Percentiles rank a stretch among this genome's conserved stretches.
Conservation (phyloP, 2,329 filamentous ascomycete species). For the Colletotrichum kahawae region DNA sequence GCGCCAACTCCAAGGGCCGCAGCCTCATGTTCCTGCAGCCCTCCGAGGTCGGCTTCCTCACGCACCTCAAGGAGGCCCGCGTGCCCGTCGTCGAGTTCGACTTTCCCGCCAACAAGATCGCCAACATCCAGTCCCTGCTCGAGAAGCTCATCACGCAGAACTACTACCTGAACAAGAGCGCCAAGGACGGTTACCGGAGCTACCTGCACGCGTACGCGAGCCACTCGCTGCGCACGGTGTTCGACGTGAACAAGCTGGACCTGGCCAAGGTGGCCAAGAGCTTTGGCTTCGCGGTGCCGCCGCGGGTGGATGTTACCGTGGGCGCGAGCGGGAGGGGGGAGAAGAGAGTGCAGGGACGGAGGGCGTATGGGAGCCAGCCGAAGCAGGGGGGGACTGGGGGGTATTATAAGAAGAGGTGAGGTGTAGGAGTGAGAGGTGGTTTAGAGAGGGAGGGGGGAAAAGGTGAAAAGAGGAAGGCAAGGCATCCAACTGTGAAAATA, state of each 20-base stretch:
- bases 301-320: conserved; percentile 82
- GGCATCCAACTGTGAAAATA: neutral
- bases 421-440: neutral
- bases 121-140: conserved; percentile 88
- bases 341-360: conserved; percentile 68
- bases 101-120: conserved; percentile 89
- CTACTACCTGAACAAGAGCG: conserved; percentile 93
- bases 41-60: conserved; percentile 88
- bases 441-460: neutral
- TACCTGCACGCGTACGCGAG: conserved; percentile 96
- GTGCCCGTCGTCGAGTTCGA: conserved; percentile 97
- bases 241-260: conserved; percentile 85
- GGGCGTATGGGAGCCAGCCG: conserved; percentile 81
- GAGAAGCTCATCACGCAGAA: conserved; percentile 95
- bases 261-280: conserved; percentile 83
- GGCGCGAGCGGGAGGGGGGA: conserved; percentile 79
- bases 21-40: conserved; percentile 94
- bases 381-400: conserved; percentile 32
- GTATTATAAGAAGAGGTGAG: conserved; percentile 37
- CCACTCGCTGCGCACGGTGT: conserved; percentile 62
- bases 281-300: conserved; percentile 81
- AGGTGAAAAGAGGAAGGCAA: neutral
- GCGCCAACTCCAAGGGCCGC: conserved; percentile 81
- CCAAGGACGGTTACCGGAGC: conserved; percentile 79
- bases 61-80: conserved; percentile 86